phyloP scores from a whole-genome alignment of 2,329 filamentous ascomycete species.

The Neobulgaria alba region DNA sequence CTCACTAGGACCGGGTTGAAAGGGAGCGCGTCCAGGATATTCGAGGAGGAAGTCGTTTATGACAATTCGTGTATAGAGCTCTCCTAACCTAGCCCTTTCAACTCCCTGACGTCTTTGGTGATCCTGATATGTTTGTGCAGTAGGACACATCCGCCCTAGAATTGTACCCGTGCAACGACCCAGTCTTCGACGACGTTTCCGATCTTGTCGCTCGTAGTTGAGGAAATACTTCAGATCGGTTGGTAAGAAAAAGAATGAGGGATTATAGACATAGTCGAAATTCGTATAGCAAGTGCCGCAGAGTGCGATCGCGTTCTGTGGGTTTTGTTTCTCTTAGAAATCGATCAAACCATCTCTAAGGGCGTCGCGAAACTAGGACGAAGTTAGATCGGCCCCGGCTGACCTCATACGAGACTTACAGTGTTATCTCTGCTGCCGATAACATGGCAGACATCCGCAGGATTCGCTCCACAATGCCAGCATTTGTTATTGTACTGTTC shows the following conservation, averaged over 20 bases:
- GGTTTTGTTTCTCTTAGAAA: conserved; percentile 14
- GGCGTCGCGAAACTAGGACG: conserved; percentile 12
- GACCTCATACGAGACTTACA: conserved; percentile 10
- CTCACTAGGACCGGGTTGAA: conserved; percentile 11
- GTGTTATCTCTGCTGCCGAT: conserved; percentile 16
- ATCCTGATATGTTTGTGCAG: conserved; percentile 17
- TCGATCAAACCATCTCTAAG: conserved; percentile 14
- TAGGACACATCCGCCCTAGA: conserved; percentile 16
- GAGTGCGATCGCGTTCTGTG: conserved; percentile 15
- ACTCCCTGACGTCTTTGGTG: conserved; percentile 13
- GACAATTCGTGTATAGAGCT: conserved; percentile 14
- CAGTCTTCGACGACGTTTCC: conserved; percentile 12
- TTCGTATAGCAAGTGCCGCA: conserved; percentile 14
- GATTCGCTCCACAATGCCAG: conserved; percentile 16
- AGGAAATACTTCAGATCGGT: conserved; percentile 17
- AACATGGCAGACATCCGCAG: conserved; percentile 16
- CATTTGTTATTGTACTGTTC: conserved; percentile 1
- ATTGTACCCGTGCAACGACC: conserved; percentile 14
- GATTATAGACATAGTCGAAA: conserved; percentile 14
- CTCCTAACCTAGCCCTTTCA: conserved; percentile 12
- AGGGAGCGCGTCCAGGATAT: conserved; percentile 14
- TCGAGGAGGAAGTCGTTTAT: conserved; percentile 13
- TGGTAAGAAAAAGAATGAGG: conserved; percentile 17
- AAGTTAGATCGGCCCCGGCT: conserved; percentile 12
- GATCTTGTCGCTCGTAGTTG: conserved; percentile 14